phyloP scores from a whole-genome alignment of 2,329 filamentous ascomycete genomes.

The Plenodomus lindquistii region DNA sequence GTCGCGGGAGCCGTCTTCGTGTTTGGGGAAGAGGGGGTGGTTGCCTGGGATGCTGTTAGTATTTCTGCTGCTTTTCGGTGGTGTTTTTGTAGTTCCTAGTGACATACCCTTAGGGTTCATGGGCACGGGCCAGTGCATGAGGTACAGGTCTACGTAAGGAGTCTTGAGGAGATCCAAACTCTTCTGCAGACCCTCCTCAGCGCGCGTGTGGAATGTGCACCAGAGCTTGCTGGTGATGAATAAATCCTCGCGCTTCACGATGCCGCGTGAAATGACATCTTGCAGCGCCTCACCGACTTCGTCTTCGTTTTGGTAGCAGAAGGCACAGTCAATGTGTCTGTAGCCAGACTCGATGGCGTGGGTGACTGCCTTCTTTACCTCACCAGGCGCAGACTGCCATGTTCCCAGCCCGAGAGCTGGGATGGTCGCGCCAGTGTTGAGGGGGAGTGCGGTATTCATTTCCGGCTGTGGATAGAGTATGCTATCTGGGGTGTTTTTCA shows the following conservation, averaged over 20 bases:
- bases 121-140: slow-evolving; percentile 82
- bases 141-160: slow-evolving; percentile 79
- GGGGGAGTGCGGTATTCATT: slow-evolving; percentile 45
- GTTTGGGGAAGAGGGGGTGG: slow-evolving; percentile 74
- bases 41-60: slow-evolving; percentile 53
- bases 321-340: slow-evolving; percentile 69
- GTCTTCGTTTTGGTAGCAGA: slow-evolving; percentile 80
- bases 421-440: slow-evolving; percentile 48
- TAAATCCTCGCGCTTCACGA: slow-evolving; percentile 74
- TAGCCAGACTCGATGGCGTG: slow-evolving; percentile 56
- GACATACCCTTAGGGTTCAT: slow-evolving; percentile 74
- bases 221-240: slow-evolving; percentile 88
- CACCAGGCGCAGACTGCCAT: slow-evolving; percentile 48
- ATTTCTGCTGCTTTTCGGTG: too few relatives aligned
- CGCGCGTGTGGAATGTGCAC: slow-evolving; percentile 75
- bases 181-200: slow-evolving; percentile 71
- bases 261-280: slow-evolving; percentile 70
- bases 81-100: too few relatives aligned
- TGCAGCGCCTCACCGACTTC: slow-evolving; percentile 80
- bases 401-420: slow-evolving; percentile 46
- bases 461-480: slow-evolving; percentile 44
- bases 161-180: slow-evolving; percentile 73
- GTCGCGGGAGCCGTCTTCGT: slow-evolving; percentile 73
- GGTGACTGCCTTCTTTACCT: slow-evolving; percentile 53
- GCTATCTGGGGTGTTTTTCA: slow-evolving; percentile 40